Percentiles rank a stretch among this genome's conserved stretches.
Conservation (phyloP, 176 grass and related monocot species). For the Eleusine coracana region DNA sequence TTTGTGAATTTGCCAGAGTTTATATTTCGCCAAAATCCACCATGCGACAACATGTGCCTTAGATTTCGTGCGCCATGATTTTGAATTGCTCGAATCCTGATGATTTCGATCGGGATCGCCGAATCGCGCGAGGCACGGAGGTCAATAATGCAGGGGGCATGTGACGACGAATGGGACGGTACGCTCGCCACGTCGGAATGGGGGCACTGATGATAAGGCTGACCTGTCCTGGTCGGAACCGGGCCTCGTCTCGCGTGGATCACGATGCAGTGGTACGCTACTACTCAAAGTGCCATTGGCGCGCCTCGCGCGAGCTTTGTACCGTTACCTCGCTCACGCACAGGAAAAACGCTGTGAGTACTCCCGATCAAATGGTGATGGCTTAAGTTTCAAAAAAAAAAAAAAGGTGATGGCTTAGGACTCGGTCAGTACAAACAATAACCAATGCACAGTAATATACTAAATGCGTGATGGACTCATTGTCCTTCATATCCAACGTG, state of each 20-base stretch:
- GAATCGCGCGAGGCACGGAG: neutral
- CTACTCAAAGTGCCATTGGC: neutral
- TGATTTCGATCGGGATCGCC: neutral
- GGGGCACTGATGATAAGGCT: slow-evolving; percentile 46
- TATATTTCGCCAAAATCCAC: neutral
- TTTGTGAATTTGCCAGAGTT: slow-evolving; percentile 40
- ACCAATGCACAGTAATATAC: too few species aligned
- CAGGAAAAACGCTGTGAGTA: too few species aligned
- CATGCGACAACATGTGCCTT: neutral
- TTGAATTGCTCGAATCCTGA: neutral
- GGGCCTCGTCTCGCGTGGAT: neutral
- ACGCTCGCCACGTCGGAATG: slow-evolving; percentile 49
- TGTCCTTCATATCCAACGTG: too few species aligned
- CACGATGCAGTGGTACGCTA: neutral
- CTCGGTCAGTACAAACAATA: too few species aligned
- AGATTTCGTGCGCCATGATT: neutral
- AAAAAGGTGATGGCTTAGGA: too few species aligned
- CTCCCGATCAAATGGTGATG: too few species aligned
- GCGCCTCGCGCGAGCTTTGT: neutral
- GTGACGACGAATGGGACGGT: slow-evolving; percentile 15
- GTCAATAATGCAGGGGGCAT: slow-evolving; percentile 37
- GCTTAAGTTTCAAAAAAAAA: too few species aligned
- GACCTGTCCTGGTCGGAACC: slow-evolving; percentile 31
- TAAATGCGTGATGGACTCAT: too few species aligned
- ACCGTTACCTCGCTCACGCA: neutral